These are phyloP conservation scores for Hymenoscyphus infarciens DNA, from an alignment of 2,329 filamentous ascomycete species.

Conservation along the genomic window DNA sequence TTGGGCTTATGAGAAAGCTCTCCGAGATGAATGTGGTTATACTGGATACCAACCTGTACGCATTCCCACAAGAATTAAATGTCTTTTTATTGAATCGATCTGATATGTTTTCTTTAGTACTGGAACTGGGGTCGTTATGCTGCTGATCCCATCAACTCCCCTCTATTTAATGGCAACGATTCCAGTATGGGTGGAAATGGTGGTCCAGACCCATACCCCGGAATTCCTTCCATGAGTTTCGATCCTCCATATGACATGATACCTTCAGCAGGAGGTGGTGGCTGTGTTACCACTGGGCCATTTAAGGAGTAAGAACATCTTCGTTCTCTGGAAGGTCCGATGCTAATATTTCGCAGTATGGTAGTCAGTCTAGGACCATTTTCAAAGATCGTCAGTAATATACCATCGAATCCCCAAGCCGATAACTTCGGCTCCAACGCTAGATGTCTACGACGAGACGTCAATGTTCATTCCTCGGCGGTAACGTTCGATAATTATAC, in stretches of 20 bases:
- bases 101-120: constrained; percentile 23
- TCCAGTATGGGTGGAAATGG: constrained; percentile 50
- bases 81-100: constrained; percentile 27
- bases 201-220: constrained; percentile 23
- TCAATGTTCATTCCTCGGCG: constrained; percentile 38
- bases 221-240: constrained; percentile 35
- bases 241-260: constrained; percentile 28
- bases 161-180: constrained; percentile 52
- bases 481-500: constrained; percentile 6
- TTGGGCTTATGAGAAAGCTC: constrained; percentile 40
- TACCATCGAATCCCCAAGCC: constrained; percentile 36
- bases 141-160: constrained; percentile 44
- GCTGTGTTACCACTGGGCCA: constrained; percentile 48
- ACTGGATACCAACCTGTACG: constrained; percentile 38
- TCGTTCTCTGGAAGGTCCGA: neutral
- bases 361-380: constrained; percentile 46
- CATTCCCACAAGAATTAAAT: constrained; percentile 37
- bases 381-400: constrained; percentile 30
- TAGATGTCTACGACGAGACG: constrained; percentile 41
- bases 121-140: constrained; percentile 49
- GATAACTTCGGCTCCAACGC: constrained; percentile 38
- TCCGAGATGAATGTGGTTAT: constrained; percentile 43
- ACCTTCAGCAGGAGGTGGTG: constrained; percentile 49
- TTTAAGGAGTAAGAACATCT: constrained; percentile 38
- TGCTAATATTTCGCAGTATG: constrained; percentile 24